Conservation (phyloP, 2,329 filamentous ascomycete genomes). For the Alternaria burnsii region DNA sequence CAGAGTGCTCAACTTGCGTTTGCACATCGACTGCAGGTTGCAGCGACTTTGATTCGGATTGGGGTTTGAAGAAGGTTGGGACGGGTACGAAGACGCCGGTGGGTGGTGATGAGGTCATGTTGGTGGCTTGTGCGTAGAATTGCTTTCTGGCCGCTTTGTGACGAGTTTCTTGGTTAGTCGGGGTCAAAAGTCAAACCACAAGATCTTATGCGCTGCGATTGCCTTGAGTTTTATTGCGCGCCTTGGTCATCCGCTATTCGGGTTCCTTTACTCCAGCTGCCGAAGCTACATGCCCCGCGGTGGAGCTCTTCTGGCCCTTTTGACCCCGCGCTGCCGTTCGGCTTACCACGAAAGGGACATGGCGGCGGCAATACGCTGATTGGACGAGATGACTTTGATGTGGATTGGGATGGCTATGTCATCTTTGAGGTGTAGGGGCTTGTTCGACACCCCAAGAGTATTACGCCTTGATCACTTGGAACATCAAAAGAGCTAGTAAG, state of each 20-base stretch:
- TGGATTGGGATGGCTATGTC: not conserved
- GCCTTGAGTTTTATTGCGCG: conserved; percentile 7
- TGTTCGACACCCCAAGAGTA: not conserved
- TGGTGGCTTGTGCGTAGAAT: conserved; percentile 19
- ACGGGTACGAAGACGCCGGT: conserved; percentile 55
- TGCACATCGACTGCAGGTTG: conserved; percentile 65
- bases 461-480: too few species aligned
- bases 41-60: conserved; percentile 54
- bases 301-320: conserved; percentile 22
- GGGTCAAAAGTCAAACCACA: not conserved
- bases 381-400: not conserved
- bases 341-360: conserved; percentile 20
- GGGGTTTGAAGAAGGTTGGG: conserved; percentile 70
- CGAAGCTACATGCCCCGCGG: conserved; percentile 36
- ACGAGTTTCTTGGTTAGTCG: not conserved
- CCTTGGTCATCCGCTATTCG: conserved; percentile 31
- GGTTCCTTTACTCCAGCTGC: conserved; percentile 33
- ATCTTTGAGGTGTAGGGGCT: not conserved
- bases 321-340: conserved; percentile 42
- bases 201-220: not conserved
- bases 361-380: not conserved
- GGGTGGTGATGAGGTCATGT: conserved; percentile 43
- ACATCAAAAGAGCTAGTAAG: not conserved
- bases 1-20: conserved; percentile 65
- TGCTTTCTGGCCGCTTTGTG: not conserved